Conservation (phyloP, 768 basidiomycete genomes). For the Chalciporus sphaerocephalus region DNA sequence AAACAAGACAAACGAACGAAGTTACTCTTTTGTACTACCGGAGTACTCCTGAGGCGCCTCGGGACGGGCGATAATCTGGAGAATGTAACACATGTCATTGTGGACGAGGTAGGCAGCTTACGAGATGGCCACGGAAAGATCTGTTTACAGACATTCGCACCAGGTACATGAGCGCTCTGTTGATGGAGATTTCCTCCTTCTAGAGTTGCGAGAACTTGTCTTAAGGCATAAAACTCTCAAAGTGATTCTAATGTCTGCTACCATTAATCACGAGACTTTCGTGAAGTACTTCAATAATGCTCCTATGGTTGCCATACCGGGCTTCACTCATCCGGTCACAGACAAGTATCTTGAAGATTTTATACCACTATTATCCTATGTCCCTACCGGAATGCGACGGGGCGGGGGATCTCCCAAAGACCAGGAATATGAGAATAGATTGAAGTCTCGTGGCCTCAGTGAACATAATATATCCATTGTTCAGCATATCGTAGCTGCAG, state of each 20-base stretch:
- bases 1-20: slow-evolving; percentile 64
- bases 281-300: slow-evolving; percentile 77
- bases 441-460: slow-evolving; percentile 51
- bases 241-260: slow-evolving; percentile 90
- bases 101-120: slow-evolving; percentile 70
- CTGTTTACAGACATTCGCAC: neutral
- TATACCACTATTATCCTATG: slow-evolving; percentile 54
- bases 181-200: slow-evolving; percentile 84
- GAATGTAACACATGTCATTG: slow-evolving; percentile 77
- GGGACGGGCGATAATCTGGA: slow-evolving; percentile 67
- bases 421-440: slow-evolving; percentile 45
- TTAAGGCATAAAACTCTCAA: slow-evolving; percentile 61
- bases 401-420: slow-evolving; percentile 22
- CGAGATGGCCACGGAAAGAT: neutral
- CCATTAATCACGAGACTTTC: slow-evolving; percentile 88
- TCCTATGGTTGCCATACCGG: slow-evolving; percentile 80
- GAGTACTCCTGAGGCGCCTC: slow-evolving; percentile 80
- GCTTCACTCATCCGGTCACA: slow-evolving; percentile 70
- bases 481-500: slow-evolving; percentile 54
- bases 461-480: slow-evolving; percentile 49
- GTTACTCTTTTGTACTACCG: slow-evolving; percentile 88
- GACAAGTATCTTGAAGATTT: slow-evolving; percentile 87
- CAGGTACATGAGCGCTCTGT: slow-evolving; percentile 91
- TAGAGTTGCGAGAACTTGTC: slow-evolving; percentile 77
- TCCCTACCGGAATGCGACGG: slow-evolving; percentile 40